Evolutionary conservation across 805 yeast genomes (phyloP), one percentile per base, ranked within the genome.

Genomic region (Candida rishiriensis): DNA sequence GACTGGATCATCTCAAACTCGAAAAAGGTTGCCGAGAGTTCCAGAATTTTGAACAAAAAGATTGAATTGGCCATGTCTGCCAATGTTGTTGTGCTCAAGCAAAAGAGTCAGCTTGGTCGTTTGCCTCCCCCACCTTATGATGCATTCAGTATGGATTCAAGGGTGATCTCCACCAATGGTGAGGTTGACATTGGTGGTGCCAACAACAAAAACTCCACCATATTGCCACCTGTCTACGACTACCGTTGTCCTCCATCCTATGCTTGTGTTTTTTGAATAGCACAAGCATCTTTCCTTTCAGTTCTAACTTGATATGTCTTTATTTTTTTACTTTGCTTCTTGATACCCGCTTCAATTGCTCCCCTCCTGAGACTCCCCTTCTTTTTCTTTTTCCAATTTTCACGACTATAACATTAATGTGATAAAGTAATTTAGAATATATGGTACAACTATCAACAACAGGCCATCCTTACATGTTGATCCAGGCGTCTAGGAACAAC

Each of bases 401-500:
- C n/a, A n/a, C n/a, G n/a, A n/a, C n/a, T n/a, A n/a, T n/a, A n/a
- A n/a, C n/a, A n/a, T n/a, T n/a, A n/a, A n/a, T n/a, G n/a, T n/a
- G n/a, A n/a, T n/a, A n/a, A n/a, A n/a, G n/a, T n/a, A n/a, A n/a
- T n/a, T n/a, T n/a, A n/a, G n/a, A n/a, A n/a, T n/a, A n/a, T n/a
- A n/a, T n/a, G n/a, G n/a, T n/a, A n/a, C n/a, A n/a, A n/a, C n/a
- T n/a, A n/a, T n/a, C n/a, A n/a, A n/a, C n/a, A n/a, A n/a, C n/a
- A n/a, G n/a, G n/a, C 11, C 4, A 5, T 33, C 17, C 12, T 43
- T 49, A 57, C 39, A 54, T 44, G 43, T 49, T 55, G 30, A 59
- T 51, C 65, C 67, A 63, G 7, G 66, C 51, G 43, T 63, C 67
- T 34, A 64, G 42, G 41, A 51, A 64, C 10, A 60, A 18, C 18